Evolutionary conservation across 768 basidiomycete species (phyloP), one percentile per base, ranked within the genome.

Genomic region (Saitozyma podzolica): DNA sequence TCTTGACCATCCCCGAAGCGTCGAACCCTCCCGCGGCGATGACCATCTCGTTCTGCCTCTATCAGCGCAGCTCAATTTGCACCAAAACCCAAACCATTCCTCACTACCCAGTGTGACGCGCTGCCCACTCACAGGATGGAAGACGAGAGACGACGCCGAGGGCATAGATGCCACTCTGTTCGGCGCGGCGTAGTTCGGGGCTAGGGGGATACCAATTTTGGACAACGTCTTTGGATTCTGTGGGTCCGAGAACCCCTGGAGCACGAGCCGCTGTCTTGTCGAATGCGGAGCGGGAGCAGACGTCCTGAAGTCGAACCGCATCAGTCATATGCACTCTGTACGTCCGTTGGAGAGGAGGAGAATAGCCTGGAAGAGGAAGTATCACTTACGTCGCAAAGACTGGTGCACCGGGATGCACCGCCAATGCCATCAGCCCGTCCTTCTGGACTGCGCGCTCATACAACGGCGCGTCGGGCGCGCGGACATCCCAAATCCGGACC

Each of bases 401-500:
- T 45, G 87, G 86, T 0, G 91, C 85, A 55, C 87, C 84, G 9
- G 88, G 83, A 79, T 99, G 96, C 0, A 91, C 87, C 66, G 96
- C 92, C 68, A 98, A 89, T 1, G 88, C 85, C 9, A 90, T 86
- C 52, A 97, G 82, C 9, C 93, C 92, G 40, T 86, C 80, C 1
- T 85, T 84, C 66, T 88, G 86, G 20, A 86, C 76, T 45, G 88
- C 83, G 84, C 89, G 87, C 45, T 85, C 84, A 54, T 86, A 82
- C 11, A 85, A 74, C 6, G 90, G 84, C 40, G 78, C 79, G 50
- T 89, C 86, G 2, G 82, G 75, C 6, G 85, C 84, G 58, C 96
- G 87, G 40, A 90, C 81, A 79, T 99, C 96, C 88, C 93, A 98
- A 9, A 98, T 80, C 71, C 89, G 89, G 48, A 96, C 88, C 70